phyloP scores from a whole-genome alignment of 768 basidiomycete genomes.

The Lyophyllum atratum region DNA sequence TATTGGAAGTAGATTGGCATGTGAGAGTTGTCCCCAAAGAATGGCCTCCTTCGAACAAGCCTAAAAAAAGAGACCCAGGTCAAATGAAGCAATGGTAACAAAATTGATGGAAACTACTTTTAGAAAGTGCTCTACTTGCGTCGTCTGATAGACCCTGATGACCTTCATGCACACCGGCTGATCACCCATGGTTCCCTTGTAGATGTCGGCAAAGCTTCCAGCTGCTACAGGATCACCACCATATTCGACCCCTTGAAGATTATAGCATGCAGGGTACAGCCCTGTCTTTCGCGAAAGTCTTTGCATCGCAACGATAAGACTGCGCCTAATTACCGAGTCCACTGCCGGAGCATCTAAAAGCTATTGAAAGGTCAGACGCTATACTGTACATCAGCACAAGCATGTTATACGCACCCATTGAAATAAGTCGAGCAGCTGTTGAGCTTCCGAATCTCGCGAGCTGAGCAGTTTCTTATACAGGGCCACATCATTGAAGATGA shows the following conservation, averaged over 20 bases:
- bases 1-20: constrained; percentile 26
- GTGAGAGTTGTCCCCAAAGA: constrained; percentile 28
- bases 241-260: not conserved
- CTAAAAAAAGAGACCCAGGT: not conserved
- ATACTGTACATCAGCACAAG: not conserved
- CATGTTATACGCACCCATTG: not conserved
- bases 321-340: too few species aligned
- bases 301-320: too few species aligned
- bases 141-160: not conserved
- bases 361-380: too few species aligned
- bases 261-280: constrained; percentile 1
- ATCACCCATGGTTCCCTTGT: not conserved
- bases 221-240: too few species aligned
- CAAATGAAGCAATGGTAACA: too few species aligned
- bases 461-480: not conserved
- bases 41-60: constrained; percentile 9
- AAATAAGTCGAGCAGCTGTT: not conserved
- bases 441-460: not conserved
- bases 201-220: too few species aligned
- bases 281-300: not conserved
- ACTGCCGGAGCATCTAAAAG: too few species aligned
- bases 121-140: not conserved
- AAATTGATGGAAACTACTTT: not conserved
- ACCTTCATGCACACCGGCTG: not conserved
- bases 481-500: too few species aligned